Evolutionary conservation across 176 grass and related monocot species (phyloP).

Genomic region (Tillandsia fasciculata): DNA sequence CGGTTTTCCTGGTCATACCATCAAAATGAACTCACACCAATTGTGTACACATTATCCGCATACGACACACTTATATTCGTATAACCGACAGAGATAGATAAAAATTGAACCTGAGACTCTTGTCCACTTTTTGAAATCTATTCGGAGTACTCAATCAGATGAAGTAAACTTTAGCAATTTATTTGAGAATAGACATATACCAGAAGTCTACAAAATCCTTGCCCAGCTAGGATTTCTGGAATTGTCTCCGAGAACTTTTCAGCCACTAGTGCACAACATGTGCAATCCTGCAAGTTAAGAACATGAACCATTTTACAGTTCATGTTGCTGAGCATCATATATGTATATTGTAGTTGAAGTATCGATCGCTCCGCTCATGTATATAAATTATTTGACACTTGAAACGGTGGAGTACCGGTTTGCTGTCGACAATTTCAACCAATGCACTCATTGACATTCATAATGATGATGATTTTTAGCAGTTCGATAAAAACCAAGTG

Average conservation of each 20-base stretch:
- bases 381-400: too few species aligned
- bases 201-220: slow-evolving; percentile 19
- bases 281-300: slow-evolving; percentile 11
- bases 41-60: not conserved
- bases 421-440: not conserved
- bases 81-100: not conserved
- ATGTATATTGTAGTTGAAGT: too few species aligned
- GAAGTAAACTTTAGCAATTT: not conserved
- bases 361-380: too few species aligned
- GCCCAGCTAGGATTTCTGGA: slow-evolving; percentile 14
- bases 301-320: not conserved
- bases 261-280: slow-evolving; percentile 10
- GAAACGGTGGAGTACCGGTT: not conserved
- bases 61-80: too few species aligned
- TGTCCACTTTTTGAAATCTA: slow-evolving; percentile 20
- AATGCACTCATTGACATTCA: not conserved
- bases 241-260: slow-evolving; percentile 10
- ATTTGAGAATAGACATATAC: not conserved
- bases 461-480: not conserved
- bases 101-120: slow-evolving; percentile 8
- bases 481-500: slow-evolving; percentile 8
- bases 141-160: not conserved
- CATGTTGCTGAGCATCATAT: not conserved
- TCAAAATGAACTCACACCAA: not conserved
- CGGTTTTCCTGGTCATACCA: slow-evolving; percentile 4